Evolutionary conservation across 129 eudicot genomes (phyloP).

Genomic region (Lactuca saligna): DNA sequence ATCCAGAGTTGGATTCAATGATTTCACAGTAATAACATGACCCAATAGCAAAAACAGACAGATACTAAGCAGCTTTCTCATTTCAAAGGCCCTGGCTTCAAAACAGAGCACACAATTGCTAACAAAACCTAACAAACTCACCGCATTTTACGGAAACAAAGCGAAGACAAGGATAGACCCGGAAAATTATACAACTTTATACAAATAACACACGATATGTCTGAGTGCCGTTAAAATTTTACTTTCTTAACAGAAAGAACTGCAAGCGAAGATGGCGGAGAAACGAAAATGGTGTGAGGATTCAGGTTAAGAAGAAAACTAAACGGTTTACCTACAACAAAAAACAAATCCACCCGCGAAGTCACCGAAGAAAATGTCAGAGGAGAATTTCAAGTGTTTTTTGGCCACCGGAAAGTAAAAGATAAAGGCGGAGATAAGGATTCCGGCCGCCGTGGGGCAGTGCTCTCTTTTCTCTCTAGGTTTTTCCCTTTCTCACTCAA

Average conservation of each 20-base stretch:
- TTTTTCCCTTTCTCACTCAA: constrained; percentile 26
- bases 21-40: constrained; percentile 28
- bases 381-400: constrained; percentile 9
- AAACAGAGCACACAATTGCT: constrained; percentile 12
- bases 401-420: constrained; percentile 24
- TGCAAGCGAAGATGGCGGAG: constrained; percentile 24
- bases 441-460: constrained; percentile 37
- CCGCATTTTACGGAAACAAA: constrained; percentile 20
- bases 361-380: constrained; percentile 15
- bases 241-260: not conserved
- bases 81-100: constrained; percentile 26
- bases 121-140: constrained; percentile 25
- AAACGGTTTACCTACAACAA: constrained; percentile 11
- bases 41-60: constrained; percentile 15
- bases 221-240: not conserved
- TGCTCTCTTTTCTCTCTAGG: constrained; percentile 1
- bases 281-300: not conserved
- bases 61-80: constrained; percentile 37
- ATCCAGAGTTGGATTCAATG: constrained; percentile 54
- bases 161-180: constrained; percentile 6
- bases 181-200: constrained; percentile 14
- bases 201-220: constrained; percentile 7
- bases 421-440: constrained; percentile 16
- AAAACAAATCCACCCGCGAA: constrained; percentile 13
- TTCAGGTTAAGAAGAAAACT: not conserved